Percentiles rank a stretch among this genome's conserved stretches.
Evolutionary conservation across 352 stramenopile species (phyloP).

Genomic region (Elongisporangium senticosum): DNA sequence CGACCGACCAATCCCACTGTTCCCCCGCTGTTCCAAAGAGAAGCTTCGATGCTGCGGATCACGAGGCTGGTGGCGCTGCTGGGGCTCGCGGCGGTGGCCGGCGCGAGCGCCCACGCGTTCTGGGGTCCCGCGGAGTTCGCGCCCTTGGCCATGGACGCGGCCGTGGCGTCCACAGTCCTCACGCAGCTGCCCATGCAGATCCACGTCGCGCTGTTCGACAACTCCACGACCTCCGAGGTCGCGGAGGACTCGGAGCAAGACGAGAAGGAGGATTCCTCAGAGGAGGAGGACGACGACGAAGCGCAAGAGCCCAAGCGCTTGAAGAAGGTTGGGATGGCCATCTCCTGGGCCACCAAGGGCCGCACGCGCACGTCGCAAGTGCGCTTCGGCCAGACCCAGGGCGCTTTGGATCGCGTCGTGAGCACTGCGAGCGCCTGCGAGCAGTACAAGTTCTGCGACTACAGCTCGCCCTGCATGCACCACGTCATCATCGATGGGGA

Average conservation of each 20-base stretch:
- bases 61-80: too few relatives aligned
- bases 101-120: too few relatives aligned
- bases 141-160: too few relatives aligned
- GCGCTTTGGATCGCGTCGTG: slow-evolving; percentile 21
- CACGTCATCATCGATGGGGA: slow-evolving; percentile 54
- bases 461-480: slow-evolving; percentile 72
- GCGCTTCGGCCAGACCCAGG: slow-evolving; percentile 31
- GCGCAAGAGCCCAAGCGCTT: not conserved
- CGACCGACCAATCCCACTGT: too few relatives aligned
- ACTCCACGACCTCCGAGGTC: slow-evolving; percentile 9
- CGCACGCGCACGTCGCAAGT: slow-evolving; percentile 43
- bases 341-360: slow-evolving; percentile 48
- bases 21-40: too few relatives aligned
- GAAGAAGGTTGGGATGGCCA: slow-evolving; percentile 32
- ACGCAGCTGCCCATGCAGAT: slow-evolving; percentile 28
- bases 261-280: too few relatives aligned
- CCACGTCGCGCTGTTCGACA: slow-evolving; percentile 37
- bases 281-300: too few relatives aligned
- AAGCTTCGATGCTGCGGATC: too few relatives aligned
- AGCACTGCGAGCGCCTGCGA: slow-evolving; percentile 20
- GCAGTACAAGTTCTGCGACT: slow-evolving; percentile 77
- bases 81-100: too few relatives aligned
- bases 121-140: too few relatives aligned
- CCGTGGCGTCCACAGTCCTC: too few relatives aligned
- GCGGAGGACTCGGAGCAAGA: not conserved